Evolutionary conservation across 768 basidiomycete genomes (phyloP).

Genomic region (Boletus coccyginus): DNA sequence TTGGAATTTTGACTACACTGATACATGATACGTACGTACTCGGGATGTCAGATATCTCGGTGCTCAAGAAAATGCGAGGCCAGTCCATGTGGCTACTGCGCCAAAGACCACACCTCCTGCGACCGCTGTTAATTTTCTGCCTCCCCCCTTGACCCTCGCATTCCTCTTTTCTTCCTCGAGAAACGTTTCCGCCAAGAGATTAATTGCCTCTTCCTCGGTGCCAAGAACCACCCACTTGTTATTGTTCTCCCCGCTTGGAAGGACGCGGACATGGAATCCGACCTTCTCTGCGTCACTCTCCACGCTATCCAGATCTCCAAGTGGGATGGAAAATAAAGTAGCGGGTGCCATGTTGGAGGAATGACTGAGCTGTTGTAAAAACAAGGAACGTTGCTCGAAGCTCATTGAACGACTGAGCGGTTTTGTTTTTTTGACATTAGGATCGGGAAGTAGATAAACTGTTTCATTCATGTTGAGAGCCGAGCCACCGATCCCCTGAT

Average conservation of each 20-base stretch:
- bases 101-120: conserved; percentile 61
- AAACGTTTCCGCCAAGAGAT: conserved; percentile 29
- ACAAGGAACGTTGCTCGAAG: conserved; percentile 47
- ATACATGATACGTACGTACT: not conserved
- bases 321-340: conserved; percentile 47
- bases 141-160: conserved; percentile 13
- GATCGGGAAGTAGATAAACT: conserved; percentile 20
- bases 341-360: conserved; percentile 39
- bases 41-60: not conserved
- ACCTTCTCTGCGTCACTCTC: conserved; percentile 39
- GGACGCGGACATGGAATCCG: conserved; percentile 43
- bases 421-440: conserved; percentile 12
- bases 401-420: conserved; percentile 51
- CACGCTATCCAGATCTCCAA: conserved; percentile 42
- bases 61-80: conserved; percentile 50
- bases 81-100: conserved; percentile 58
- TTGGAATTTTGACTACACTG: not conserved
- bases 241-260: conserved; percentile 26
- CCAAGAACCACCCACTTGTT: conserved; percentile 55
- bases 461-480: conserved; percentile 26
- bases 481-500: conserved; percentile 30
- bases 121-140: conserved; percentile 39
- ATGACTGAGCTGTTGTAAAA: conserved; percentile 44
- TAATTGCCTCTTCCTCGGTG: conserved; percentile 45
- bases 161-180: conserved; percentile 31